Evolutionary conservation across 1,139 yeast genomes (phyloP), one percentile per base, ranked within the genome.

Genomic region (Scheffersomyces illinoinensis): DNA sequence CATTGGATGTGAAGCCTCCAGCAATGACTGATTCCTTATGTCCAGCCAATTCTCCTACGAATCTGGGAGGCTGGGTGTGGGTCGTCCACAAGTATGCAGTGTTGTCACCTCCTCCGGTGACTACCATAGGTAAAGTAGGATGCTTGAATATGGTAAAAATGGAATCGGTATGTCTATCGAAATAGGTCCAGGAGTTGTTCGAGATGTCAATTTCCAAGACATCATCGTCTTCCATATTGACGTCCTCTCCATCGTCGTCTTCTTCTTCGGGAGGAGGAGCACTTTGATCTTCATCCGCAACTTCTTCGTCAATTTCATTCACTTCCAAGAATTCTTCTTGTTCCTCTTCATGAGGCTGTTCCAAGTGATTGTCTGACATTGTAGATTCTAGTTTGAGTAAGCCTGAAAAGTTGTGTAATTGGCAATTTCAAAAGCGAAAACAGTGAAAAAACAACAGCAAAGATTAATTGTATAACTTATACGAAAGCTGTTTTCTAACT

Each of bases 31-130:
- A 90, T 71, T 95, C 99, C 52, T 88, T 88, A 74, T 92, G 97
- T 18, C 93, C 93, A 57, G 77, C 78, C 55, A 93, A 77, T 66
- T 89, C 88, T 51, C 90, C 87, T 2, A 91, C 93, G 62, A 89
- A 81, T 63, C 89, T 85, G 8, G 97, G 93, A 48, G 97, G 96
- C 63, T 86, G 88, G 2, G 90, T 81, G 72, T 92, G 96, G 2
- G 96, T 89, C 6, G 97, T 91, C 98, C 98, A 95, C 67, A 95
- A 72, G 73, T 86, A 91, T 0, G 95, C 98, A 49, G 86, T 80
- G 71, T 95, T 89, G 73, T 95, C 99, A 56, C 98, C 98, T 54
- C 98, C 98, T 18, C 96, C 89, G 20, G 90, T 85, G 5, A 88
- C 91, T 59, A 91, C 84, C 79, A 81, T 73, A 21, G 97, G 97